These are phyloP conservation scores for Truncatella angustata DNA, from an alignment of 2,329 filamentous ascomycete species.

Conservation along the genomic window DNA sequence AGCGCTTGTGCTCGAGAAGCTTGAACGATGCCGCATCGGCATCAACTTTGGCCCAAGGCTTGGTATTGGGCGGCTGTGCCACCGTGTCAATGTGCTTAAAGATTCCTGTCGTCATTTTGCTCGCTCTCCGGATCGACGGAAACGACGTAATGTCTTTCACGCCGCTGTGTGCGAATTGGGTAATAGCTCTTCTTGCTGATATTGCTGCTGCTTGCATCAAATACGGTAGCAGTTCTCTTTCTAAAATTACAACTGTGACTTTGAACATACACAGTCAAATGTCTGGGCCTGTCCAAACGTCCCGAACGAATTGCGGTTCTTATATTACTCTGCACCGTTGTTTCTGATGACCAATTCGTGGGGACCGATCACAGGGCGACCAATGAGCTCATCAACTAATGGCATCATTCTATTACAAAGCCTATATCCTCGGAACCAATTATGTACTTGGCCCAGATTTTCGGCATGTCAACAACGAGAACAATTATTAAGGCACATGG, in stretches of 20 bases:
- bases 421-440: neutral
- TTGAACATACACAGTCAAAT: neutral
- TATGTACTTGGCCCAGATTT: neutral
- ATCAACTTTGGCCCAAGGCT: slow-evolving; percentile 67
- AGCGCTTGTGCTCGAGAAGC: slow-evolving; percentile 40
- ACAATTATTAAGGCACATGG: no score
- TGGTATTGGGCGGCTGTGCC: slow-evolving; percentile 41
- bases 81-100: slow-evolving; percentile 62
- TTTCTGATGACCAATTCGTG: neutral
- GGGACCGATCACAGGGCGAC: neutral
- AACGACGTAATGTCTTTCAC: slow-evolving; percentile 2
- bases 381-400: slow-evolving; percentile 1
- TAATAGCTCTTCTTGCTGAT: neutral
- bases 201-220: neutral
- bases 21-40: slow-evolving; percentile 53
- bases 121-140: slow-evolving; percentile 1
- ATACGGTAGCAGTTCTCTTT: no score
- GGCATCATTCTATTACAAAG: slow-evolving; percentile 6
- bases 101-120: slow-evolving; percentile 53
- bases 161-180: neutral
- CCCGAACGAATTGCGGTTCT: neutral
- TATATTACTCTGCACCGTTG: neutral
- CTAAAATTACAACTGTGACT: no score
- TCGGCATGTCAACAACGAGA: no score
- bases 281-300: neutral